Evolutionary conservation across 352 stramenopile species (phyloP).

Genomic region (Phytophthora colocasiae): DNA sequence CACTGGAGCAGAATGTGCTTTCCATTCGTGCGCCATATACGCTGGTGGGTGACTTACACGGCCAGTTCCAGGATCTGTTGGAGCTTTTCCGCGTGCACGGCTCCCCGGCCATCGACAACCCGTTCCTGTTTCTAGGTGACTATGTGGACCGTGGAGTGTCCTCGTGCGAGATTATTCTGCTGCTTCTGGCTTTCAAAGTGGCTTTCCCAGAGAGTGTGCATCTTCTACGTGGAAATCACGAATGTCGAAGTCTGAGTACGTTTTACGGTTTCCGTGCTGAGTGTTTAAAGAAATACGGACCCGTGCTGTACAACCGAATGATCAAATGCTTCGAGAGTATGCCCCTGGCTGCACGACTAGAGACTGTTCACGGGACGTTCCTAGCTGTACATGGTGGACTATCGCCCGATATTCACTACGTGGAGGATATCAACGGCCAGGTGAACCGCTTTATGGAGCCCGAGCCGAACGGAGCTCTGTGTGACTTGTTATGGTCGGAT

Average conservation of each 20-base stretch:
- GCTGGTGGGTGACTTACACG: conserved; percentile 93
- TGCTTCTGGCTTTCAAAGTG: conserved; percentile 98
- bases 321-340: conserved; percentile 89
- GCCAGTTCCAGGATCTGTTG: conserved; percentile 99
- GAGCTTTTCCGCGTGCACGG: conserved; percentile 71
- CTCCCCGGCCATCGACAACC: conserved; percentile 72
- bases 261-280: conserved; percentile 99
- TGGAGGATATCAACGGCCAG: conserved; percentile 80
- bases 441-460: conserved; percentile 85
- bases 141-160: conserved; percentile 94
- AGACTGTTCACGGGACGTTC: conserved; percentile 69
- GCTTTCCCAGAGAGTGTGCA: conserved; percentile 99
- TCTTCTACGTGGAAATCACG: conserved; percentile 98
- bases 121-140: conserved; percentile 98
- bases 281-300: conserved; percentile 89
- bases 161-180: conserved; percentile 97
- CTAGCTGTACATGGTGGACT: conserved; percentile 78
- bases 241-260: conserved; percentile 98
- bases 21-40: conserved; percentile 56
- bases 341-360: conserved; percentile 69
- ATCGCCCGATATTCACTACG: conserved; percentile 68
- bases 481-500: conserved; percentile 99
- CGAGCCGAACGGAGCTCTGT: conserved; percentile 93
- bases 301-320: conserved; percentile 79
- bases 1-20: conserved; percentile 66